Conservation (phyloP, 208 protist genomes). For the Herpetomonas muscarum region DNA sequence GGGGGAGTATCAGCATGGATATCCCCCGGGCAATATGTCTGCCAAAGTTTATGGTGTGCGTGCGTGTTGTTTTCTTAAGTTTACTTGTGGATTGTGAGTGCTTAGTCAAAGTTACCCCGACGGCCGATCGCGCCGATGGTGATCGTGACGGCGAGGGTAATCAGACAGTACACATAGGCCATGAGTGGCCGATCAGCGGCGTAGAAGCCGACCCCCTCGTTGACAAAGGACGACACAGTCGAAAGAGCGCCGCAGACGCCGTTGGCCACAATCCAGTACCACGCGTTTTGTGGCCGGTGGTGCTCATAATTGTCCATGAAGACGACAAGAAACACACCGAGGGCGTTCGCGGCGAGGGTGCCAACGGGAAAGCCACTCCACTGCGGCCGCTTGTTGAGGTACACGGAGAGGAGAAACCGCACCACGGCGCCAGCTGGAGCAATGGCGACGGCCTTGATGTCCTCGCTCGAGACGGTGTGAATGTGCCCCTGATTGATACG, state of each 20-base stretch:
- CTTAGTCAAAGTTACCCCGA: constrained; percentile 18
- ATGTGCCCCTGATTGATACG: constrained; percentile 19
- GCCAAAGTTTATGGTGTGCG: no score
- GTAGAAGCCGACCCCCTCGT: constrained; percentile 34
- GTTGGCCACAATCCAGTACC: constrained; percentile 28
- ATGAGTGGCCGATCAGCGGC: constrained; percentile 4
- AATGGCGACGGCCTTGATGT: constrained; percentile 33
- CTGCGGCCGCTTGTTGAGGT: constrained; percentile 34
- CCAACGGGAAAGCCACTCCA: constrained; percentile 37
- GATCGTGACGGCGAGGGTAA: constrained; percentile 22
- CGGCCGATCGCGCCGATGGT: constrained; percentile 34
- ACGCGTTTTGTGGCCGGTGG: constrained; percentile 14
- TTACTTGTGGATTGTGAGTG: background rate
- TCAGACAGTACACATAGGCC: constrained; percentile 35
- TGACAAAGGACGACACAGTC: constrained; percentile 51
- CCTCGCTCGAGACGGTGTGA: constrained; percentile 9
- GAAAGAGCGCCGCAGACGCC: constrained; percentile 49
- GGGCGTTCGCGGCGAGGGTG: constrained; percentile 39
- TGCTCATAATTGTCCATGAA: constrained; percentile 24
- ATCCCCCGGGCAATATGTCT: no score
- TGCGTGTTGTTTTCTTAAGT: background rate
- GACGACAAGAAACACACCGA: constrained; percentile 25
- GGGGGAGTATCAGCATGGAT: no score
- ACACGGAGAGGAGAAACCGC: constrained; percentile 34
- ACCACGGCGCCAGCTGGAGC: constrained; percentile 37